Base-by-base conservation (phyloP, 306 rosid genomes). In the Datisca glomerata region DNA sequence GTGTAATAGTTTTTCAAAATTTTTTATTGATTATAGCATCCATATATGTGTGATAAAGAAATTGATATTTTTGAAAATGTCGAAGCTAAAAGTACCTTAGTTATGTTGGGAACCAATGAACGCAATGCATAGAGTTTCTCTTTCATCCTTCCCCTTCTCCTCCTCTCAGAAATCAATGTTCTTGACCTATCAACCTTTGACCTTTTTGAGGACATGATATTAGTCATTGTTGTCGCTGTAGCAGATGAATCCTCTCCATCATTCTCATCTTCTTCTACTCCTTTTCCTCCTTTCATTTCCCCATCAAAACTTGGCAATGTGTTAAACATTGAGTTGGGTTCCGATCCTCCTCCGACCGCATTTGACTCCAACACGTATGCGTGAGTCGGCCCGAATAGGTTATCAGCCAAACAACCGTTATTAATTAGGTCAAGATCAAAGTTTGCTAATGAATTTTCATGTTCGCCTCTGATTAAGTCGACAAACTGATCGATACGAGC, bases 81-180 rank as follows among this genome's bases (percentile, higher is more conserved):
- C n/a, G 24, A 15, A 18, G 22, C 11, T 18, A 0, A 28, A 23
- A 1, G 6, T 65, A 87, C 98, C 80, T 89, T 84, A 7, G 89
- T 74, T 44, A 89, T 89, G 64, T 77, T 80, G 15, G 98, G 98
- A 64, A 89, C 98, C 64, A 80, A 57, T 47, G 95, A 47, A 16
- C 95, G 72, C 63, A 89, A 70, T 41, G 84, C 81, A 22, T 84
- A 80, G 48, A 89, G 98, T 66, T 78, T 77, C 46, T 89, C 98
- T 69, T 89, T 89, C 98, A 84, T 80, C 23, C 72, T 49, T 11
- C 79, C 73, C 34, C 98, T 77, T 51, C 97, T 79, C 31, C 67
- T 74, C 43, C 91, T 66, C 61, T 89, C 98, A 0, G 84, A 89
- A 42, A 80, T 51, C 65, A 89, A 65, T 39, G 98, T 80, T 57